A percentile compares a stretch with the other conserved stretches of the same genome.
These are phyloP conservation scores for Naganishia sp. DNA, from an alignment of 1,284 basidiomycete species.

Conservation along the genomic window DNA sequence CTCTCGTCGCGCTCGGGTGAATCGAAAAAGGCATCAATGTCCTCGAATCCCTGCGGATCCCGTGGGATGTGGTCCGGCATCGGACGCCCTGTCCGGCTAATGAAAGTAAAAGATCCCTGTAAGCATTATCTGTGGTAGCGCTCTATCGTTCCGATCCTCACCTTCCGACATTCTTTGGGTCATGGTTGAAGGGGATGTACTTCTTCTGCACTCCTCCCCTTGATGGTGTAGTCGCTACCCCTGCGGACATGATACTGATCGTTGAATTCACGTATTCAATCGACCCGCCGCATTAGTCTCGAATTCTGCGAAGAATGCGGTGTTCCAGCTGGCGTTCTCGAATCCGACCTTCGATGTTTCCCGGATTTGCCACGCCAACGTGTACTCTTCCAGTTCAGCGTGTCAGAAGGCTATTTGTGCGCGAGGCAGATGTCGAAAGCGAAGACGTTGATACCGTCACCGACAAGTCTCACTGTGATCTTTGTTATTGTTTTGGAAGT, in stretches of 20 bases:
- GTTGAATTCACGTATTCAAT: not conserved
- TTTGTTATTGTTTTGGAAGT: slow-evolving; percentile 27
- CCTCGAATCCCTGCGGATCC: slow-evolving; percentile 81
- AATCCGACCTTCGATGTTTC: not conserved
- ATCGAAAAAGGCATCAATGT: slow-evolving; percentile 70
- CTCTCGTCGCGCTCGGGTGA: slow-evolving; percentile 37
- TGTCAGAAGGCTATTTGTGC: not conserved
- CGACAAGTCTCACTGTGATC: slow-evolving; percentile 1
- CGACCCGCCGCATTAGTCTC: not conserved
- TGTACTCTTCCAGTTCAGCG: not conserved
- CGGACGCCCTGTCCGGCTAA: slow-evolving; percentile 45
- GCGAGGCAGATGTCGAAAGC: not conserved
- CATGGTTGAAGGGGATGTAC: slow-evolving; percentile 46
- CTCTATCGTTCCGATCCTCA: slow-evolving; percentile 37
- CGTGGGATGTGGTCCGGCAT: slow-evolving; percentile 61
- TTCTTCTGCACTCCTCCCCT: slow-evolving; percentile 32
- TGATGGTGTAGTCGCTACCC: slow-evolving; percentile 9
- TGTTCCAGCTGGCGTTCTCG: not conserved
- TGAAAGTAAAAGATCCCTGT: too few species aligned
- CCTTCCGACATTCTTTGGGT: slow-evolving; percentile 50
- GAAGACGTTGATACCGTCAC: slow-evolving; percentile 4
- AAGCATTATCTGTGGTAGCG: not conserved
- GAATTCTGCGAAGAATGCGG: not conserved
- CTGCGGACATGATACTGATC: slow-evolving; percentile 5
- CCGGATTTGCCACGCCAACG: not conserved